Base-by-base conservation (phyloP, 208 protist species). In the Plasmodiophora brassicae region DNA sequence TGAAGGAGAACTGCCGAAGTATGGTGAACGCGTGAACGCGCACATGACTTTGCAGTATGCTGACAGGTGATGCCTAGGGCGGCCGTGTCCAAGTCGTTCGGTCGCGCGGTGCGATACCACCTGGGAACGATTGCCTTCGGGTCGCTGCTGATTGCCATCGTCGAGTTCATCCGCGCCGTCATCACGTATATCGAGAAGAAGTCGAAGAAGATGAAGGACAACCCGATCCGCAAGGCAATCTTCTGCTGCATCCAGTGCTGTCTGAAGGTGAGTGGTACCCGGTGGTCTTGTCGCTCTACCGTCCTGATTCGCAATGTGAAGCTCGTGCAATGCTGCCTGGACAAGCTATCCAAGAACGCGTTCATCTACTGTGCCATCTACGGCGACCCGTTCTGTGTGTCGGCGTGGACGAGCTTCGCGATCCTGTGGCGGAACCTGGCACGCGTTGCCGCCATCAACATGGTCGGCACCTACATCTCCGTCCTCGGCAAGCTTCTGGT, bases 51-150 rank as follows among this genome's bases (percentile, higher is more conserved):
- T n/a, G n/a, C n/a, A n/a, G n/a, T n/a, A n/a, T n/a, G n/a, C n/a
- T n/a, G n/a, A n/a, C n/a, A n/a, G n/a, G n/a, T n/a, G n/a, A n/a
- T n/a, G 14, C 50, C 14, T 25, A 57, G 50, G 25, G 50, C 50
- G 20, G 50, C 50, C 50, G 50, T 57, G 14, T 25, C 0, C 5
- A 0, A 0, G 32, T 39, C 88, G 1, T 28, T 91, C 1, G 32
- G 41, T 10, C 0, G 90, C 32, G 10, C 72, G 10, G 0, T 91
- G 32, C 0, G 46, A 0, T 92, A 91, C 45, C 88, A 92, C 71
- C 39, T 92, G 43, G 90, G 89, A 32, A 85, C 89, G 22, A 0
- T 92, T 0, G 89, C 90, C 22, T 92, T 92, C 84, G 90, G 88
- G n/a, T 85, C 89, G 43, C 45, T 92, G 38, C 35, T 92, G 46